A percentile compares a stretch with the other conserved stretches of the same genome.
Conservation (phyloP, 805 yeast species). For the Spathaspora hagerdaliae region DNA sequence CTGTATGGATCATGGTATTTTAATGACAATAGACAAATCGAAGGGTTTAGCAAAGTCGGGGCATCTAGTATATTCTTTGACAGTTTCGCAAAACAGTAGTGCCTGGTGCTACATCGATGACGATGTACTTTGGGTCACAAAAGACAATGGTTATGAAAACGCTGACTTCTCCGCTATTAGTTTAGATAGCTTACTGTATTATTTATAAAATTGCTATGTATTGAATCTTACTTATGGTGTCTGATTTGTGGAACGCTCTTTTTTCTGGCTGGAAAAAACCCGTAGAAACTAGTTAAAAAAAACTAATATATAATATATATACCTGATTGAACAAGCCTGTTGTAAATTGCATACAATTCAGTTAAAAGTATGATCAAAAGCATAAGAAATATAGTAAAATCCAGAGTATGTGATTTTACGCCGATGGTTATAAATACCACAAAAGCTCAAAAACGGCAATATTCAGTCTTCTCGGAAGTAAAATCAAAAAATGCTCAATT, state of each 20-base stretch:
- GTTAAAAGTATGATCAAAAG: too few species aligned
- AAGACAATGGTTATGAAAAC: not conserved
- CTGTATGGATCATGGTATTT: slow-evolving; percentile 49
- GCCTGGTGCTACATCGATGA: slow-evolving; percentile 52
- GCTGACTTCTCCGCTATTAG: slow-evolving; percentile 28
- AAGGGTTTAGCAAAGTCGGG: slow-evolving; percentile 27
- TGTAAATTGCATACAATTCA: too few species aligned
- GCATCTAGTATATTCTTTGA: slow-evolving; percentile 32
- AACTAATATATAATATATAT: too few species aligned
- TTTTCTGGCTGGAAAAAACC: too few species aligned
- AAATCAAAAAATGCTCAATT: slow-evolving; percentile 3
- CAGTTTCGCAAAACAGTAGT: slow-evolving; percentile 18
- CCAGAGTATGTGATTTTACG: too few species aligned
- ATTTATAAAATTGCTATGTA: not conserved
- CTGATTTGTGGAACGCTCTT: too few species aligned
- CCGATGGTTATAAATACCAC: too few species aligned
- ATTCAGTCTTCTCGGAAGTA: not conserved
- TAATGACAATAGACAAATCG: slow-evolving; percentile 27
- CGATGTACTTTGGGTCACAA: slow-evolving; percentile 57
- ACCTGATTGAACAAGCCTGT: too few species aligned
- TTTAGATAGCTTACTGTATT: slow-evolving; percentile 20
- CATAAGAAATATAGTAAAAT: too few species aligned
- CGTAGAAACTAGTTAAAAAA: too few species aligned
- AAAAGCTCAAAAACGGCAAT: not conserved
- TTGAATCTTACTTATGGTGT: not conserved